These are phyloP conservation scores for Colletotrichum australisinense DNA, from an alignment of 2,329 filamentous ascomycete species.

Conservation along the genomic window DNA sequence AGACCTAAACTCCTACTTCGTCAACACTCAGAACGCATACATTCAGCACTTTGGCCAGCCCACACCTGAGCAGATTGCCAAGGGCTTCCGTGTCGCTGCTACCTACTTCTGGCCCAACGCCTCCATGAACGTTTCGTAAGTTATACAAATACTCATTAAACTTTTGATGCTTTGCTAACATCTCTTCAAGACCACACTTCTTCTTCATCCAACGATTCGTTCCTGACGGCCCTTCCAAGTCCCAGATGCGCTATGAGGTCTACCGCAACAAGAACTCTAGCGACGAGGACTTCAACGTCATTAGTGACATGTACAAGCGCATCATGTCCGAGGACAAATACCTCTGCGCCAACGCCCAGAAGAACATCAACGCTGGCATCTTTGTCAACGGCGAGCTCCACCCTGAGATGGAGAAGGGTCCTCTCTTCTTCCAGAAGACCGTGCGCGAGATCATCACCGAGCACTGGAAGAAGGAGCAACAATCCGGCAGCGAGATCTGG, in stretches of 20 bases:
- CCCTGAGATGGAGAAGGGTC: slow-evolving; percentile 69
- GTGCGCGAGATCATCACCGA: slow-evolving; percentile 60
- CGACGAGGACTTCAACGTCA: slow-evolving; percentile 67
- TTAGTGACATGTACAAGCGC: slow-evolving; percentile 70
- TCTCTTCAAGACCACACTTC: slow-evolving; percentile 62
- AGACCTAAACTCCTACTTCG: slow-evolving; percentile 66
- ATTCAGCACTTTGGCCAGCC: slow-evolving; percentile 63
- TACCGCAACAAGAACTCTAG: slow-evolving; percentile 70
- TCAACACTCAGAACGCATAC: slow-evolving; percentile 58
- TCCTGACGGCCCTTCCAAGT: slow-evolving; percentile 61
- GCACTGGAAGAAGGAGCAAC: slow-evolving; percentile 59
- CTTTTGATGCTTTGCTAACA: slow-evolving; percentile 6
- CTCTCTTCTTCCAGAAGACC: slow-evolving; percentile 65
- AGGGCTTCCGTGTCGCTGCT: slow-evolving; percentile 56
- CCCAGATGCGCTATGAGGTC: slow-evolving; percentile 71
- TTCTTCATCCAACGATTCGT: slow-evolving; percentile 74
- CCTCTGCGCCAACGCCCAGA: slow-evolving; percentile 68
- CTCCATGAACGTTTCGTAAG: slow-evolving; percentile 62
- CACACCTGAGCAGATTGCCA: slow-evolving; percentile 58
- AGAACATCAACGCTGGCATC: slow-evolving; percentile 70
- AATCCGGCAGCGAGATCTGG: slow-evolving; percentile 60
- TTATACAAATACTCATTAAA: slow-evolving; percentile 18
- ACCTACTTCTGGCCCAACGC: slow-evolving; percentile 64
- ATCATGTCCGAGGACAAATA: slow-evolving; percentile 74
- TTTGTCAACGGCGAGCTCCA: slow-evolving; percentile 74